phyloP scores from a whole-genome alignment of 2,329 filamentous ascomycete species.

The Diaporthe longicolla region DNA sequence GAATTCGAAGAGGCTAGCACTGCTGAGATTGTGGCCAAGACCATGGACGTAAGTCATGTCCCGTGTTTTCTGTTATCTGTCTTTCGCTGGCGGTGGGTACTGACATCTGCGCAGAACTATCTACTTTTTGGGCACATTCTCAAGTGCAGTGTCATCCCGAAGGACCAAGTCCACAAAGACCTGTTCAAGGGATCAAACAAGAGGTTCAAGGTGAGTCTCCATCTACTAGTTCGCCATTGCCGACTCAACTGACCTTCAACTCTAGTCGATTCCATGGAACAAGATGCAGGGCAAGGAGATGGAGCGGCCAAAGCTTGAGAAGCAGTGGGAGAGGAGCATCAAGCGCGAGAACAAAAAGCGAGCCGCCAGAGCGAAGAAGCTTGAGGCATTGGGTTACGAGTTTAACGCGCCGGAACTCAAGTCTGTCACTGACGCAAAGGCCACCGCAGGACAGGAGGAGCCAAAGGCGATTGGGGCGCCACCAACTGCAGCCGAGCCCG shows the following conservation, averaged over 20 bases:
- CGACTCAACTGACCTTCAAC: conserved; percentile 3
- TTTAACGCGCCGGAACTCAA: conserved; percentile 83
- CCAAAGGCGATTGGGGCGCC: conserved; percentile 57
- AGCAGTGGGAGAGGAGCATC: conserved; percentile 84
- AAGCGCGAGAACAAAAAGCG: conserved; percentile 80
- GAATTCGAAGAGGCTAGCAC: conserved; percentile 84
- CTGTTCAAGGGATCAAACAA: conserved; percentile 93
- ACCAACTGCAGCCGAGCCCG: conserved; percentile 45
- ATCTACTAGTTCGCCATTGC: too few relatives aligned
- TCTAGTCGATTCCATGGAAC: conserved; percentile 80
- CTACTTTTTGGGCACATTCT: conserved; percentile 94
- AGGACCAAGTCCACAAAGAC: conserved; percentile 82
- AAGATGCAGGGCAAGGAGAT: conserved; percentile 85
- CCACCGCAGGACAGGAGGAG: conserved; percentile 51
- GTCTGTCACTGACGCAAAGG: conserved; percentile 53
- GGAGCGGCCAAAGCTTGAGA: conserved; percentile 79
- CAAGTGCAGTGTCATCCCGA: conserved; percentile 84
- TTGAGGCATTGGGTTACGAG: conserved; percentile 87
- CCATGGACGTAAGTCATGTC: conserved; percentile 77
- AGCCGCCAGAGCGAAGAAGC: conserved; percentile 76
- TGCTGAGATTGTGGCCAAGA: conserved; percentile 92
- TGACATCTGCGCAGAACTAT: conserved; percentile 73
- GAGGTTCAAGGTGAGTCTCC: conserved; percentile 76
- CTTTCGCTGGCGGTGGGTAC: background rate
- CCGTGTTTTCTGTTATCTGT: background rate